Base-by-base conservation (phyloP, 768 basidiomycete genomes). In the Tricholoma saponaceum region DNA sequence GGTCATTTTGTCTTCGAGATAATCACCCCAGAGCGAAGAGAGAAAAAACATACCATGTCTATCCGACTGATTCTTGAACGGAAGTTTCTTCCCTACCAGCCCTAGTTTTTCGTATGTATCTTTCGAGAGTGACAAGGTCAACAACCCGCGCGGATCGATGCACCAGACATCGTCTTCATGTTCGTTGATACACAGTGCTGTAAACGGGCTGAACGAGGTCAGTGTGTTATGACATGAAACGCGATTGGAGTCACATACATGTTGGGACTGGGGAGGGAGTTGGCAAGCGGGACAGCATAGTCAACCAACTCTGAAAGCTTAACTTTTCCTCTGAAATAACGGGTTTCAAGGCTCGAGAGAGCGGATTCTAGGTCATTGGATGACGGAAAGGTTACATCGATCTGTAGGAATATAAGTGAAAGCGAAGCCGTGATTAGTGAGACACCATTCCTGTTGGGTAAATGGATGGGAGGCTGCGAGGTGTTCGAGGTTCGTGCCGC, bases 151-250 rank as follows among this genome's bases (percentile, higher is more conserved):
- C 2, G 78, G 74, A 63, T 90, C 87, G 55, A 89, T 74, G 63
- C 85, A 87, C 89, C 90, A 91, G 2, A 76, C 77, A 58, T 89
- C 87, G 28, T 84, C 80, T 5, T 64, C 65, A 30, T 68, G 59
- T 32, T 66, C 64, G 23, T 69, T 61, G 3, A 65, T 57, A 57
- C 74, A 75, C 16, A 81, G 57, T 37, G 76, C 70, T 28, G 76
- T 61, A 46, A 67, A 58, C n/a, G 59, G 59, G 54, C 64, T 67
- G 51, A 12, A 52, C 6, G n/a, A 25, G 66, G 1, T 69, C 25
- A 44, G 39, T 6, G 16, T 22, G 23, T 43, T 2, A 26, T 26
- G 52, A 23, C 12, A 12, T 41, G 25, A 28, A 49, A 18, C 8
- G n/a, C n/a, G 28, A 4, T 5, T 30, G 3, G 30, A 39, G 20